Evolutionary conservation across 768 basidiomycete genomes (phyloP), one percentile per base, ranked within the genome.

Genomic region (Lepiota subincarnata): DNA sequence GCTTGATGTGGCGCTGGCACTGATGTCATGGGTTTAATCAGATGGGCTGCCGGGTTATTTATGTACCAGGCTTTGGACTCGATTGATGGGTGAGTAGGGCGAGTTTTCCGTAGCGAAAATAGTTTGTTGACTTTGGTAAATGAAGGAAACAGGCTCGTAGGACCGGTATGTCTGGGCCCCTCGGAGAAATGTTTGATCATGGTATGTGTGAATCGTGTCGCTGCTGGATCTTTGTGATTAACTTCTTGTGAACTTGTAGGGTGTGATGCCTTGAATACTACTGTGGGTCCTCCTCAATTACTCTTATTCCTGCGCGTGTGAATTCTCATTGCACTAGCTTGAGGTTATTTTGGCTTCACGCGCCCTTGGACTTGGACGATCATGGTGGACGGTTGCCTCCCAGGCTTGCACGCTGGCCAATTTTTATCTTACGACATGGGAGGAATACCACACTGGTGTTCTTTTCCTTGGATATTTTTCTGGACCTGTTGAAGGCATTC

Each of bases 171-270:
- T 89, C 93, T n/a, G 92, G 97, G 4, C 96, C 96, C 20, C 72
- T 98, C 28, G 97, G 97, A 14, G 91, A 99, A 68, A 87, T 98
- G 85, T 99, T 99, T 67, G 97, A 99, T 65, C 97, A 98, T 69
- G 96, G 94, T 87, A 60, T 45, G 75, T 61, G 22, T 10, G 41
- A 18, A 38, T 37, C 36, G 13, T 34, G 6, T 41, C 6, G 28
- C 53, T 10, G 50, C 14, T 22, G 14, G 11, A 42, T 14, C 22
- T 12, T 16, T n/a, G n/a, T n/a, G 47, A 3, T 19, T 48, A 40
- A n/a, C 47, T 1, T 12, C 13, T 26, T 34, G 39, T 47, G 49
- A 40, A 12, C 24, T 41, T 42, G 4, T 41, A 91, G 89, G 89
- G 3, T 94, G 90, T 63, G 93, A 96, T 65, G 94, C 95, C 0